These are phyloP conservation scores for Penicillium carneum DNA, from an alignment of 2,329 filamentous ascomycete genomes.

Conservation along the genomic window DNA sequence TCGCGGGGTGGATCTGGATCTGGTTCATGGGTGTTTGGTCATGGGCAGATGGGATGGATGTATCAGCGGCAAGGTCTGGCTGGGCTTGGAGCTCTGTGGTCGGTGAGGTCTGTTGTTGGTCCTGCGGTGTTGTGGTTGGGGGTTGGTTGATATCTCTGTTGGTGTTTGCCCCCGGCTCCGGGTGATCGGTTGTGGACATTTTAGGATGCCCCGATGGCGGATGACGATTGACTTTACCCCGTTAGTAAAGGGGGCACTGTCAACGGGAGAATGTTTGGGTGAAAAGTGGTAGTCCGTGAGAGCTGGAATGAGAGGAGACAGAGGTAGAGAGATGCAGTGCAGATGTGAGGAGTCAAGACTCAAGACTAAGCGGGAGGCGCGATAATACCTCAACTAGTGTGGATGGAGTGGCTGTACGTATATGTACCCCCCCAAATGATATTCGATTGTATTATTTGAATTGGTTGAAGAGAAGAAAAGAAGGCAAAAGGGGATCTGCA, in stretches of 20 bases:
- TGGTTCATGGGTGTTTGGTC: constrained; percentile 20
- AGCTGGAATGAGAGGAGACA: constrained; percentile 10
- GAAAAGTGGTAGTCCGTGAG: neutral
- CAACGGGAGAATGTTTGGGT: neutral
- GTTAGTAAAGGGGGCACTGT: neutral
- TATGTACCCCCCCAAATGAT: neutral
- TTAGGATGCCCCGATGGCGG: constrained; percentile 25
- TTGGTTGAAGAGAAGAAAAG: constrained; percentile 9
- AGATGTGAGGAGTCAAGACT: constrained; percentile 37
- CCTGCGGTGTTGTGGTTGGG: constrained; percentile 27
- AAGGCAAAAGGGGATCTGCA: constrained; percentile 21
- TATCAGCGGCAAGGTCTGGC: constrained; percentile 23
- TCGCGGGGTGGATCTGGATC: constrained; percentile 33
- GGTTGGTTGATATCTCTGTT: constrained; percentile 26
- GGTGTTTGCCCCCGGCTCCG: constrained; percentile 32
- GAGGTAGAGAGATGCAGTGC: constrained; percentile 25
- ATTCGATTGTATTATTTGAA: neutral
- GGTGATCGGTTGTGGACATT: constrained; percentile 38
- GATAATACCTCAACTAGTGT: constrained; percentile 23
- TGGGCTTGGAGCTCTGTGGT: constrained; percentile 12
- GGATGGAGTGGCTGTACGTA: constrained; percentile 4
- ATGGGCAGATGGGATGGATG: constrained; percentile 21
- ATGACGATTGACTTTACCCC: constrained; percentile 27
- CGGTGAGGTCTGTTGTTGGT: constrained; percentile 21
- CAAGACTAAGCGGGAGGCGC: constrained; percentile 27